phyloP scores from a whole-genome alignment of 2,329 filamentous ascomycete genomes.

The Pestalotiopsis fici region DNA sequence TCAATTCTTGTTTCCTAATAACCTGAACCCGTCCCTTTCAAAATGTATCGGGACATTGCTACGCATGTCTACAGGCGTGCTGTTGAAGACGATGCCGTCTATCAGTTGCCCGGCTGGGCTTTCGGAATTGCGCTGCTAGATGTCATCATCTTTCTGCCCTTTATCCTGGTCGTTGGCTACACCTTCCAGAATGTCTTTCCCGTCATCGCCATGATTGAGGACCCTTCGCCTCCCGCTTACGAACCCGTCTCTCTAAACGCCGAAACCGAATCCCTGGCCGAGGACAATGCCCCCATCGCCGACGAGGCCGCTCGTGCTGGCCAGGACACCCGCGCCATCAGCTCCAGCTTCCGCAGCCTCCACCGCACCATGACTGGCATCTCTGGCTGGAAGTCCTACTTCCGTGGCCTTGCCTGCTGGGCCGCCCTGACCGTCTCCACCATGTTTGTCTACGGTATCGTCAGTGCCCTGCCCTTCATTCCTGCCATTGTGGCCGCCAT shows the following conservation, averaged over 20 bases:
- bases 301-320: conserved; percentile 35
- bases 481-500: conserved; percentile 47
- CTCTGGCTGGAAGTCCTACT: conserved; percentile 65
- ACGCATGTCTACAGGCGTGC: conserved; percentile 37
- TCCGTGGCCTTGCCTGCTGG: conserved; percentile 66
- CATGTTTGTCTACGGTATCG: conserved; percentile 40
- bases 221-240: conserved; percentile 57
- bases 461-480: conserved; percentile 41
- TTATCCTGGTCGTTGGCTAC: conserved; percentile 47
- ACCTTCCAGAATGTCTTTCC: conserved; percentile 52
- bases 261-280: conserved; percentile 32
- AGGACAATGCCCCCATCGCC: conserved; percentile 34
- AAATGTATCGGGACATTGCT: conserved; percentile 35
- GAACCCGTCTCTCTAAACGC: conserved; percentile 49
- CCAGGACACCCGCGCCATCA: conserved; percentile 40
- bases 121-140: conserved; percentile 38
- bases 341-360: conserved; percentile 51
- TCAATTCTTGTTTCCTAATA: not conserved
- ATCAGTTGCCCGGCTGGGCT: conserved; percentile 41
- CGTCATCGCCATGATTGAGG: conserved; percentile 58
- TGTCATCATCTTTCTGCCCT: conserved; percentile 45
- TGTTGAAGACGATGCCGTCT: conserved; percentile 24
- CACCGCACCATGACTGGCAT: conserved; percentile 58
- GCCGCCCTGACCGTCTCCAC: conserved; percentile 38
- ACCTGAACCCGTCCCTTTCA: too few relatives aligned